Evolutionary conservation across 306 rosid genomes (phyloP), one percentile per base, ranked within the genome.

Genomic region (Vigna angularis): DNA sequence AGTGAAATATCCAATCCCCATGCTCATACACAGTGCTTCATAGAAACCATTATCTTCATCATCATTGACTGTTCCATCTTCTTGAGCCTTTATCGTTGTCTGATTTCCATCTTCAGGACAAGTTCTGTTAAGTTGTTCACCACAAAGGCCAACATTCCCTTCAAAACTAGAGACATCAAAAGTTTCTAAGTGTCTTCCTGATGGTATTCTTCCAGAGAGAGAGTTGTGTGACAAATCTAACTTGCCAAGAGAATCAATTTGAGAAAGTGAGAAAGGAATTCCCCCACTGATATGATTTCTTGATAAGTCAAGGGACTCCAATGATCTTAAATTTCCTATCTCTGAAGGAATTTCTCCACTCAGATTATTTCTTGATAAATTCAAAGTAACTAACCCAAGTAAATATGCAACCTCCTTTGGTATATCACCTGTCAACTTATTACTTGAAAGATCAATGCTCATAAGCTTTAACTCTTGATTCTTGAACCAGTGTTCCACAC

Each of bases 131-230:
- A 79, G 66, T n/a, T 52, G 76, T 8, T 44, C 8, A 11, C 82
- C 76, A 32, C 76, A 78, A 5, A 78, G 76, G 12, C 30, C 51
- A 4, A 5, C 3, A 69, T 78, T 78, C 12, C 70, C 76, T 55
- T 56, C 76, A 45, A 36, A 78, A 11, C 59, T 3, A 30, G 51
- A 56, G 14, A 26, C 76, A 0, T 30, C 52, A 30, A 3, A 47
- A 15, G 66, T 72, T 0, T 20, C 12, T 3, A 52, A 9, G 7
- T 72, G 76, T 12, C 36, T 38, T 1, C 67, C 67, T 0, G 2
- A 13, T 20, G 77, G 77, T n/a, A 56, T 73, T 56, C 22, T 73
- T 73, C 77, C 77, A 1, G 17, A 24, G 0, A 73, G 78, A 26
- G 8, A 4, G 30, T 73, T 73, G 30, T 58, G 0, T 58, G 78